Evolutionary conservation across 2,329 filamentous ascomycete genomes (phyloP).

Genomic region (Epichloe hybrida): DNA sequence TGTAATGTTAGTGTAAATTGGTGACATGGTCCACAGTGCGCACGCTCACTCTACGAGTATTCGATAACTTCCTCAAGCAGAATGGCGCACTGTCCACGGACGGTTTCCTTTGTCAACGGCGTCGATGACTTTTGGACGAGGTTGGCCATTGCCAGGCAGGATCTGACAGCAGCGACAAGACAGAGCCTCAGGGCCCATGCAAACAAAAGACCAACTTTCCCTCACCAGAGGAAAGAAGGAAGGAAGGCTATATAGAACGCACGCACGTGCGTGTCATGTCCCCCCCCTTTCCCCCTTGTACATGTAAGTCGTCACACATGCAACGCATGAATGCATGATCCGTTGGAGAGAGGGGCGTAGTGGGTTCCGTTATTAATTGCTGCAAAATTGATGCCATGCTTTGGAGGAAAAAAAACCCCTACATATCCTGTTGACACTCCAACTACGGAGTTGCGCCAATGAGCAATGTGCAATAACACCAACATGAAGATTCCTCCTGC

Average conservation of each 20-base stretch:
- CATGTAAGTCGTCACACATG: neutral
- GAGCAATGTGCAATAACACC: no score
- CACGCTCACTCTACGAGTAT: no score
- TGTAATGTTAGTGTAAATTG: no score
- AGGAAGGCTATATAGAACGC: neutral
- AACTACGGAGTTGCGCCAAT: no score
- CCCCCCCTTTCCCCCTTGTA: neutral
- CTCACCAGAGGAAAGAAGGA: neutral
- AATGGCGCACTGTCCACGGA: no score
- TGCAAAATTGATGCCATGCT: neutral
- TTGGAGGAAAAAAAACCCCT: neutral
- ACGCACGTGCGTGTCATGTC: constrained; percentile 1
- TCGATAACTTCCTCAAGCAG: no score
- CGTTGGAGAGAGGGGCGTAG: neutral
- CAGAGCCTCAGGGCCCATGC: neutral
- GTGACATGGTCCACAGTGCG: no score
- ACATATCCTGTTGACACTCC: no score
- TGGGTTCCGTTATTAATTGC: neutral
- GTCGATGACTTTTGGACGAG: no score
- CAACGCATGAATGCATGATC: constrained; percentile 4
- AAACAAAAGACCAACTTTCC: neutral
- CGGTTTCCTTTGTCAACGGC: neutral
- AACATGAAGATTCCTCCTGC: no score
- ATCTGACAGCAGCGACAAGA: no score
- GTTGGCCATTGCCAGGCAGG: no score